Base-by-base conservation (phyloP, 768 basidiomycete genomes). In the Naganishia randhawae region DNA sequence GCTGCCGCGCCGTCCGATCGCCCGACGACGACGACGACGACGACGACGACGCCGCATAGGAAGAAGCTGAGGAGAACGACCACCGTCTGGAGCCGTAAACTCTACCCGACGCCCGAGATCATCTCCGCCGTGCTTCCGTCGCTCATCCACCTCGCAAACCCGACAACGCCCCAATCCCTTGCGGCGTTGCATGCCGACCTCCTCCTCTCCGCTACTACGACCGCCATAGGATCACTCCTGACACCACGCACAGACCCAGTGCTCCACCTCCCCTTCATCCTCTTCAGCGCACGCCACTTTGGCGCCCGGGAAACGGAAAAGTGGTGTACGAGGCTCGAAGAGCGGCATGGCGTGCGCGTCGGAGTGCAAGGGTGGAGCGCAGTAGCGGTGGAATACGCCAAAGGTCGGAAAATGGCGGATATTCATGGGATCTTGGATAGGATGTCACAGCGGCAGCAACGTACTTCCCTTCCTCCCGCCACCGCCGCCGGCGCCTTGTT, bases 301-400 rank as follows among this genome's bases (percentile, higher is more conserved):
- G 57, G 57, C 16, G 57, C 57, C 13, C 8, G 25, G 13, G 57
- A 35, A 39, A 39, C 57, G 3, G 57, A 61, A 41, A 4, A 22
- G 25, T 61, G 57, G 57, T 61, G 57, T 27, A 19, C 19, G 27
- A 8, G 35, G 16, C 29, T 67, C 31, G 54, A 61, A 31, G 51
- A 42, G 13, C 45, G 29, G 4, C 45, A 48, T 14, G 66, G 66
- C 3, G 9, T 33, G 2, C 3, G 27, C 14, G 37, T 55, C 10
- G 66, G 66, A 11, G 41, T 67, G 4, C 66, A 50, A 8, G 42
- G 66, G 6, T 67, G 66, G 66, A 67, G 53, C 45, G 66, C 48
- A 1, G 54, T 67, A 2, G 66, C 66, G 0, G 55, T 55, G 1
- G 66, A 67, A 22, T 67, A 45, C 35, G 66, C 66, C 25, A 55